phyloP scores from a whole-genome alignment of 768 basidiomycete species.

The Lentinula guzmanii region DNA sequence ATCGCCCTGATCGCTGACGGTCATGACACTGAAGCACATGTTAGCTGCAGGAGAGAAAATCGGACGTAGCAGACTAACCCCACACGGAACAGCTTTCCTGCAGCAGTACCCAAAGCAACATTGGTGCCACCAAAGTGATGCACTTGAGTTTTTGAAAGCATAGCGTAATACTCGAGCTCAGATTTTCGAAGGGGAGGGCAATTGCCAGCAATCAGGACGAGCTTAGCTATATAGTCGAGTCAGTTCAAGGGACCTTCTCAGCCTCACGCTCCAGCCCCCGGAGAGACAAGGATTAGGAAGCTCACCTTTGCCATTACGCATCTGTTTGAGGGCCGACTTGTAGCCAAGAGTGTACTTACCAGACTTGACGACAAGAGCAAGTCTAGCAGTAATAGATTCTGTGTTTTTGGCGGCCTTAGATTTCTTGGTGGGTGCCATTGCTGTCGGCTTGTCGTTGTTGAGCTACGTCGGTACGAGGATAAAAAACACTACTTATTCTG shows the following conservation, averaged over 20 bases:
- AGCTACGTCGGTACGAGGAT: not conserved
- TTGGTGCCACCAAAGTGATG: constrained; percentile 98
- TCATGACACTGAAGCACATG: constrained; percentile 74
- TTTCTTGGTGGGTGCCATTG: constrained; percentile 93
- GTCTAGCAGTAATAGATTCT: constrained; percentile 89
- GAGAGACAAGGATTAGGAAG: constrained; percentile 37
- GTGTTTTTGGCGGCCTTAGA: constrained; percentile 90
- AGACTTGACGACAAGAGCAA: constrained; percentile 97
- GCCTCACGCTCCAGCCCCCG: constrained; percentile 96
- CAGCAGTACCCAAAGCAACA: constrained; percentile 96
- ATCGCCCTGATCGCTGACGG: constrained; percentile 92
- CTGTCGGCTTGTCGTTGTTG: not conserved
- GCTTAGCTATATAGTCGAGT: constrained; percentile 73
- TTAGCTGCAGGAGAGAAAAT: not conserved
- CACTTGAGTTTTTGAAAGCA: constrained; percentile 98
- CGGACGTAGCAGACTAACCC: constrained; percentile 43
- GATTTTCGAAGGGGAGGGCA: constrained; percentile 99
- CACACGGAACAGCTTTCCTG: constrained; percentile 98
- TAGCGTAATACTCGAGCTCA: constrained; percentile 99
- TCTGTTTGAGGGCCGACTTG: constrained; percentile 97
- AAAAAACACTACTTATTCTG: not conserved
- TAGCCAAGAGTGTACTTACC: constrained; percentile 97
- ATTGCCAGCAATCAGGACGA: constrained; percentile 97
- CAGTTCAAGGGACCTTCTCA: constrained; percentile 97
- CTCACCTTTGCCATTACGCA: constrained; percentile 97